Conservation (phyloP, 352 stramenopile genomes). For the Phytopythium montanum region DNA sequence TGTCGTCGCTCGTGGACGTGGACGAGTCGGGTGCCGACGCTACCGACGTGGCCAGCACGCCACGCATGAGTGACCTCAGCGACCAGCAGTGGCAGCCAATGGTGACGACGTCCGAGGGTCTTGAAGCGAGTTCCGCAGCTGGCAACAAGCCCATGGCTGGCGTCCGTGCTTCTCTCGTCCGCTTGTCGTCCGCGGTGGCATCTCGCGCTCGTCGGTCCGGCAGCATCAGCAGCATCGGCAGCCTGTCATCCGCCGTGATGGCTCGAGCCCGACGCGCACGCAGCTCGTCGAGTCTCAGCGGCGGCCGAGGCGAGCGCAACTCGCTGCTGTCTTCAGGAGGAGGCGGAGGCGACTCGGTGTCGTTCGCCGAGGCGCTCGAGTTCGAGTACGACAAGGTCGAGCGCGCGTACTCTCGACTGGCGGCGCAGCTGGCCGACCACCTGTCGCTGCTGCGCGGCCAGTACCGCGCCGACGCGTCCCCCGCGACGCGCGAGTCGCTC, state of each 20-base stretch:
- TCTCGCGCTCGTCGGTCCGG: slow-evolving; percentile 15
- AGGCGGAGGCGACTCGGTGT: neutral
- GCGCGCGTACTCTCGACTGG: slow-evolving; percentile 86
- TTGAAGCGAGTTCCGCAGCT: neutral
- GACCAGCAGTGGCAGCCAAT: slow-evolving; percentile 28
- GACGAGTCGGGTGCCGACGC: slow-evolving; percentile 1
- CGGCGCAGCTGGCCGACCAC: slow-evolving; percentile 76
- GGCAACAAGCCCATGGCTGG: neutral
- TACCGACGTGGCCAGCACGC: neutral
- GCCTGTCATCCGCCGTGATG: slow-evolving; percentile 6
- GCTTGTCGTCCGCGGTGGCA: slow-evolving; percentile 12
- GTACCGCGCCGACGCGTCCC: slow-evolving; percentile 50
- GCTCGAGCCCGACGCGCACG: slow-evolving; percentile 1
- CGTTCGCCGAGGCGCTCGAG: slow-evolving; percentile 85
- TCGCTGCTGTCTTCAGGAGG: slow-evolving; percentile 3
- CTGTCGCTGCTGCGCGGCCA: slow-evolving; percentile 81
- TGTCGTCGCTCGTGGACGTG: slow-evolving; percentile 6
- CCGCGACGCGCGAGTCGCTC: slow-evolving; percentile 84
- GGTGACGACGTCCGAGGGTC: slow-evolving; percentile 14
- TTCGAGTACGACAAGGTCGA: slow-evolving; percentile 90
- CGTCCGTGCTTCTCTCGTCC: slow-evolving; percentile 19
- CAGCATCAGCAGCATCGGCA: slow-evolving; percentile 23
- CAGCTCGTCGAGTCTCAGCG: slow-evolving; percentile 8
- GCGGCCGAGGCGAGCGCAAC: slow-evolving; percentile 1
- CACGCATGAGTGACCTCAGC: slow-evolving; percentile 15